These are phyloP conservation scores for Chondrus crispus DNA, from an alignment of 23 red algal genomes.

Conservation along the genomic window DNA sequence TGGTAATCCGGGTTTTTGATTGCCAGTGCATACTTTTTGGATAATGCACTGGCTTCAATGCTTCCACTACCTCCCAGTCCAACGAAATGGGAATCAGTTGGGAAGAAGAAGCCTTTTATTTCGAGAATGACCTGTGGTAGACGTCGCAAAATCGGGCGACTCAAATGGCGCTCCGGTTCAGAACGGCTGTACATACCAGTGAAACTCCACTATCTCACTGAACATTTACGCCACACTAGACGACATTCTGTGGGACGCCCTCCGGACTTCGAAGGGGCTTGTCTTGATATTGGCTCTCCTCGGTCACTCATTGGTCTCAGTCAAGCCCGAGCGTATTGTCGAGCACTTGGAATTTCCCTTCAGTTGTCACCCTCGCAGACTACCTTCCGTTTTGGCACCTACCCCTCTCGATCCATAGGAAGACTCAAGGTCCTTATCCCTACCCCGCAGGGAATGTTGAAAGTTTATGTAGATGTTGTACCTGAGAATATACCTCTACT, in stretches of 20 bases:
- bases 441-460: background rate
- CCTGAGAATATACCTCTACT: background rate
- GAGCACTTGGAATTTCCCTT: background rate
- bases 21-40: too few species aligned
- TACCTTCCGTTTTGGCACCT: background rate
- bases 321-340: background rate
- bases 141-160: too few species aligned
- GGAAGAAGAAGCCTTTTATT: too few species aligned
- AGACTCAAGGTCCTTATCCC: background rate
- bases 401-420: background rate
- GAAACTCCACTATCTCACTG: background rate
- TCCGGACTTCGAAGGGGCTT: background rate
- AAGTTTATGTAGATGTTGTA: background rate
- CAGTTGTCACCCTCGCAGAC: background rate
- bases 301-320: background rate
- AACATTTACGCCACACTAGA: background rate
- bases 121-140: too few species aligned
- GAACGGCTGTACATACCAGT: background rate
- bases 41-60: too few species aligned
- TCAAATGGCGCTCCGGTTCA: too few species aligned
- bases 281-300: background rate
- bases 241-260: background rate
- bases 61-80: too few species aligned
- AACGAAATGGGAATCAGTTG: too few species aligned
- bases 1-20: too few species aligned